These are phyloP conservation scores for Boletales sp. DNA, from an alignment of 768 basidiomycete genomes.

Conservation along the genomic window DNA sequence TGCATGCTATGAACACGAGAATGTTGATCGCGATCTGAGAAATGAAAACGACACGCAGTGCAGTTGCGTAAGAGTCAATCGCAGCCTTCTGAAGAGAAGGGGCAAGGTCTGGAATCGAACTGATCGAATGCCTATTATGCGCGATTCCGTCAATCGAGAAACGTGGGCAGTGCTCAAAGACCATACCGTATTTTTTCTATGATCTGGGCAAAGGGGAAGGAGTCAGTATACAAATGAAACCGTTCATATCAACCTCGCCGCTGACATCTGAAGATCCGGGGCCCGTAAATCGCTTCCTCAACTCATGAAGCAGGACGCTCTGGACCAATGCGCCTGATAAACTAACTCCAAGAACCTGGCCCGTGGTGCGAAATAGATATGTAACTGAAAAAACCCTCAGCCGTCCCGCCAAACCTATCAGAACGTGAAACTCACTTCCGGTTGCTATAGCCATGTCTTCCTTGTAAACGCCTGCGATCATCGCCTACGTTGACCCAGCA, in stretches of 20 bases:
- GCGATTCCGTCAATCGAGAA: slow-evolving; percentile 12
- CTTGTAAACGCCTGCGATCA: slow-evolving; percentile 78
- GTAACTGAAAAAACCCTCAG: slow-evolving; percentile 55
- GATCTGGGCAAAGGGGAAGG: slow-evolving; percentile 43
- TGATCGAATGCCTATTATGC: slow-evolving; percentile 58
- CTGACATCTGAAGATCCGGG: slow-evolving; percentile 69
- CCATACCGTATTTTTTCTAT: slow-evolving; percentile 67
- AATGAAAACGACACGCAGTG: slow-evolving; percentile 79
- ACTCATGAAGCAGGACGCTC: slow-evolving; percentile 64
- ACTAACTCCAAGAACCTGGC: slow-evolving; percentile 94
- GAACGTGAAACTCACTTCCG: slow-evolving; percentile 60
- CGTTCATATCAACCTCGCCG: slow-evolving; percentile 25
- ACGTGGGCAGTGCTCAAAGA: slow-evolving; percentile 11
- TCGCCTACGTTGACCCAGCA: slow-evolving; percentile 50
- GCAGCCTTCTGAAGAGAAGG: slow-evolving; percentile 57
- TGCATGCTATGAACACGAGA: slow-evolving; percentile 60
- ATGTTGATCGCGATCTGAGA: slow-evolving; percentile 69
- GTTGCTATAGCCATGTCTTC: slow-evolving; percentile 87
- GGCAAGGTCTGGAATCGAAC: slow-evolving; percentile 62
- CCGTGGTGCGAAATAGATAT: slow-evolving; percentile 90
- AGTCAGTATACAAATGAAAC: slow-evolving; percentile 17
- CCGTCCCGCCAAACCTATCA: slow-evolving; percentile 2
- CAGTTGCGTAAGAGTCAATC: slow-evolving; percentile 72
- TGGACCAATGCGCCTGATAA: slow-evolving; percentile 84
- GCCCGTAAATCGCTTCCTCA: slow-evolving; percentile 74